Evolutionary conservation across 768 basidiomycete species (phyloP).

Genomic region (Myochromella boudieri): DNA sequence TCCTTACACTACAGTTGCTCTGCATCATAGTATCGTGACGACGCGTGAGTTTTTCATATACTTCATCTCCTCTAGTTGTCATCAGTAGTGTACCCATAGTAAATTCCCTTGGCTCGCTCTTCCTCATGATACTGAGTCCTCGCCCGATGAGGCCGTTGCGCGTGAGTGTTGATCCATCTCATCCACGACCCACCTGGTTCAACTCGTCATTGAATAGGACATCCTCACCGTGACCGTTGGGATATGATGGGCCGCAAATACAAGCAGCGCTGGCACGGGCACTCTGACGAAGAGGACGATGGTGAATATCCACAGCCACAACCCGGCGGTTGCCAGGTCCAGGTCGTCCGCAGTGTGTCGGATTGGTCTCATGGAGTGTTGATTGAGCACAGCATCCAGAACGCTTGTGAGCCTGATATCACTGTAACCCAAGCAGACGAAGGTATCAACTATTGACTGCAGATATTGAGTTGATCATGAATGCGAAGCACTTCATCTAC

Average conservation of each 20-base stretch:
- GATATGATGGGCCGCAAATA: constrained; percentile 55
- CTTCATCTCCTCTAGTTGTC: background rate
- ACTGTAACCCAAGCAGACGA: background rate
- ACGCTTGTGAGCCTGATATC: constrained; percentile 67
- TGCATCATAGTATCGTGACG: constrained; percentile 40
- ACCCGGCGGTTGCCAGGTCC: constrained; percentile 63
- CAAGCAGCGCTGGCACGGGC: constrained; percentile 61
- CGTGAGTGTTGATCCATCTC: background rate
- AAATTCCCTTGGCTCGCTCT: constrained; percentile 71
- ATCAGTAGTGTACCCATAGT: constrained; percentile 28
- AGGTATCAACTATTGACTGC: constrained; percentile 1
- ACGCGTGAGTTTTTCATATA: constrained; percentile 39
- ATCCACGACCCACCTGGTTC: too few species aligned
- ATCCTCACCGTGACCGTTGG: constrained; percentile 70
- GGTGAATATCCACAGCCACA: constrained; percentile 38
- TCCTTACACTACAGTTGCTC: background rate
- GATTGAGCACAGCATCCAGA: constrained; percentile 89
- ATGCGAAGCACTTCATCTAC: constrained; percentile 88
- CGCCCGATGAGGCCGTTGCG: constrained; percentile 70
- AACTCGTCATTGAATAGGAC: constrained; percentile 31
- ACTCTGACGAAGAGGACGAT: constrained; percentile 33
- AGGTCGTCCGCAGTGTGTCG: constrained; percentile 81
- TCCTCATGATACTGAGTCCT: constrained; percentile 63
- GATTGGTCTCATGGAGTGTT: constrained; percentile 96
- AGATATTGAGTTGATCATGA: constrained; percentile 80